These are phyloP conservation scores for Silene uniflora DNA, from an alignment of 148 eudicot genomes.

Conservation along the genomic window DNA sequence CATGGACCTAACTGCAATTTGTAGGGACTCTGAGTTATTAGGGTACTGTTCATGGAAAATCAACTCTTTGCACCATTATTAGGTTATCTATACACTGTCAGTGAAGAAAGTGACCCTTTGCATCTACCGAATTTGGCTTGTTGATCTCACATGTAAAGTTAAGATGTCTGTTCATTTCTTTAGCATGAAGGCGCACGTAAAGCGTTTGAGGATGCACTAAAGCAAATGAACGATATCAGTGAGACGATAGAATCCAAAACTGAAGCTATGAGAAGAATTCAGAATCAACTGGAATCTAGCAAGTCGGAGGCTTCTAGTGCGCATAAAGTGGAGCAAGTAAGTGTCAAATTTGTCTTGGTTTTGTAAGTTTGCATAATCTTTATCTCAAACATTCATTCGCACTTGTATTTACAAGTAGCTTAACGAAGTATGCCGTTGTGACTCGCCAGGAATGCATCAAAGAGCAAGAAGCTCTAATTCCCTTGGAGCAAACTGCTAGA, in stretches of 20 bases:
- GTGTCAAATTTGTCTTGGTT: slow-evolving; percentile 10
- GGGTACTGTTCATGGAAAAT: no score
- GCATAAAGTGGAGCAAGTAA: slow-evolving; percentile 71
- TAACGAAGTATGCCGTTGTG: slow-evolving; percentile 13
- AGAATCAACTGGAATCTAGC: slow-evolving; percentile 50
- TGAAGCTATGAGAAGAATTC: slow-evolving; percentile 37
- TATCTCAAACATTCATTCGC: not conserved
- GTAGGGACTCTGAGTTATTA: no score
- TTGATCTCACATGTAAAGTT: not conserved
- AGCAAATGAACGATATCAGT: slow-evolving; percentile 56
- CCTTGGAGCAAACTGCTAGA: slow-evolving; percentile 84
- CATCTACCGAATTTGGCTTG: not conserved
- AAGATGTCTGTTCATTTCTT: slow-evolving; percentile 15
- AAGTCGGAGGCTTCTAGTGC: slow-evolving; percentile 61
- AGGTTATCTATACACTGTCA: no score
- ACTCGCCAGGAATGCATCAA: slow-evolving; percentile 58
- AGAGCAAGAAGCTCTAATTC: slow-evolving; percentile 70
- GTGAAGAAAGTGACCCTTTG: no score
- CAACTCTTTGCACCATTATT: no score
- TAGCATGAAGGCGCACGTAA: slow-evolving; percentile 82
- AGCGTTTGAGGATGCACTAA: slow-evolving; percentile 72
- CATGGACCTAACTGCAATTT: no score
- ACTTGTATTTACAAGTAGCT: not conserved
- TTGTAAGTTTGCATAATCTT: not conserved
- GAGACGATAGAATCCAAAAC: slow-evolving; percentile 50